These are phyloP conservation scores for Fusarium cicatricum DNA, from an alignment of 2,329 filamentous ascomycete species.

Conservation along the genomic window DNA sequence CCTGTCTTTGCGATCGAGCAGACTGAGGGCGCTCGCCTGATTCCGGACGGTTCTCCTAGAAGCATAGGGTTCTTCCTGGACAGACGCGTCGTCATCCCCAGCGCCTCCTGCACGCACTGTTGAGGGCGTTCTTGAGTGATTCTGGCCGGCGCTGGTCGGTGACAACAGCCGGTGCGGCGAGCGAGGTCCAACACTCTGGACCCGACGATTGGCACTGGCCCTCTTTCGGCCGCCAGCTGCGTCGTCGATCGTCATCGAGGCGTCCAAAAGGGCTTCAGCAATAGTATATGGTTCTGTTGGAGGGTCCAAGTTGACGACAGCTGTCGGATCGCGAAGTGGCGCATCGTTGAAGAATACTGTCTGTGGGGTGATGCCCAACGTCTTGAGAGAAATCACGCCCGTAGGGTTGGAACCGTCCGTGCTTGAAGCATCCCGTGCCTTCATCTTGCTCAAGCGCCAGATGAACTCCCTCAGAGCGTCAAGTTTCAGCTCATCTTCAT, in stretches of 20 bases:
- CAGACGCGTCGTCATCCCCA: conserved; percentile 48
- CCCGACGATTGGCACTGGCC: conserved; percentile 60
- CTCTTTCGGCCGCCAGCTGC: conserved; percentile 63
- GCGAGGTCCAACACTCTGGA: conserved; percentile 48
- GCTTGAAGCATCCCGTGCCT: conserved; percentile 59
- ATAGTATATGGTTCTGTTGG: conserved; percentile 73
- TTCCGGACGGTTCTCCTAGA: conserved; percentile 60
- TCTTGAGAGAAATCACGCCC: conserved; percentile 73
- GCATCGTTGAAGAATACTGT: conserved; percentile 93
- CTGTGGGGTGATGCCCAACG: conserved; percentile 80
- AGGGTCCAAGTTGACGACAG: conserved; percentile 43
- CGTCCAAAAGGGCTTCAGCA: conserved; percentile 88
- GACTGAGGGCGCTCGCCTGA: conserved; percentile 66
- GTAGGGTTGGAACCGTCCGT: conserved; percentile 46
- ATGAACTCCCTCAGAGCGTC: conserved; percentile 89
- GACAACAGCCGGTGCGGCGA: conserved; percentile 45
- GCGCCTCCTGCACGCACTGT: conserved; percentile 36
- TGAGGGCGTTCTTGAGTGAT: conserved; percentile 51
- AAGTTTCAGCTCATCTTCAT: conserved; percentile 90
- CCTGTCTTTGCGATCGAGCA: conserved; percentile 67
- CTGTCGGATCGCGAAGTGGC: conserved; percentile 56
- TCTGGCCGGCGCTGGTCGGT: conserved; percentile 44
- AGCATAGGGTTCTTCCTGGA: conserved; percentile 54
- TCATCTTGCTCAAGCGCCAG: conserved; percentile 82
- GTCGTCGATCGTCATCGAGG: conserved; percentile 86